These are phyloP conservation scores for Vitis rupestris DNA, from an alignment of 164 flowering plant species.

Conservation along the genomic window DNA sequence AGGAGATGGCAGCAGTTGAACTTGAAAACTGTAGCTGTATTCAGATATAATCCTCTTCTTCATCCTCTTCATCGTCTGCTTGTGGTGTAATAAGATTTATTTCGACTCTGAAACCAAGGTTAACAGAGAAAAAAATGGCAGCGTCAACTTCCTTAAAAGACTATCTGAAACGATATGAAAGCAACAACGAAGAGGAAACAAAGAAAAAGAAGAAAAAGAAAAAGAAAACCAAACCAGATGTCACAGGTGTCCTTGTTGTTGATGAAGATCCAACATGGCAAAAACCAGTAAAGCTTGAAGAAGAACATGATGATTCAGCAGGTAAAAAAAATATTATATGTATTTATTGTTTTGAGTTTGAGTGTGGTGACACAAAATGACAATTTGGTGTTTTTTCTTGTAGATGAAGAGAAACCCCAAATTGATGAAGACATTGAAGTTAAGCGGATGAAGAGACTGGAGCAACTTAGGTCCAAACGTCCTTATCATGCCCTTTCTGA, in stretches of 20 bases:
- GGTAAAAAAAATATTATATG: conserved; percentile 36
- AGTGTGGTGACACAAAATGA: background rate
- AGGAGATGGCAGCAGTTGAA: no score
- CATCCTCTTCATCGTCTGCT: no score
- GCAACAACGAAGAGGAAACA: conserved; percentile 25
- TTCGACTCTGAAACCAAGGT: no score
- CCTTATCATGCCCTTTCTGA: conserved; percentile 72
- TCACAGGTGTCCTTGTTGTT: conserved; percentile 54
- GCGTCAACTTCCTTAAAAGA: conserved; percentile 40
- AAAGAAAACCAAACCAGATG: conserved; percentile 31
- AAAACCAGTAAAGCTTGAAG: conserved; percentile 52
- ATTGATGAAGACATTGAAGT: conserved; percentile 90
- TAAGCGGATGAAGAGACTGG: conserved; percentile 79
- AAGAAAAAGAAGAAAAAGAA: conserved; percentile 47
- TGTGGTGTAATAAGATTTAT: no score
- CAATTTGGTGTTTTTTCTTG: background rate
- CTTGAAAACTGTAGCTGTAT: no score
- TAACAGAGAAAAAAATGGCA: conserved; percentile 8
- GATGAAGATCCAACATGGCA: conserved; percentile 95
- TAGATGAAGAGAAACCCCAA: conserved; percentile 73
- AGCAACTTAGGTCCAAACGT: conserved; percentile 51
- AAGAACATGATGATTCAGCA: conserved; percentile 55
- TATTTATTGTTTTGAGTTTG: background rate
- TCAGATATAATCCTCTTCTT: no score
- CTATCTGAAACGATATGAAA: conserved; percentile 69